Base-by-base conservation (phyloP, 2,329 filamentous ascomycete genomes). In the Rugonectria rugulosa region DNA sequence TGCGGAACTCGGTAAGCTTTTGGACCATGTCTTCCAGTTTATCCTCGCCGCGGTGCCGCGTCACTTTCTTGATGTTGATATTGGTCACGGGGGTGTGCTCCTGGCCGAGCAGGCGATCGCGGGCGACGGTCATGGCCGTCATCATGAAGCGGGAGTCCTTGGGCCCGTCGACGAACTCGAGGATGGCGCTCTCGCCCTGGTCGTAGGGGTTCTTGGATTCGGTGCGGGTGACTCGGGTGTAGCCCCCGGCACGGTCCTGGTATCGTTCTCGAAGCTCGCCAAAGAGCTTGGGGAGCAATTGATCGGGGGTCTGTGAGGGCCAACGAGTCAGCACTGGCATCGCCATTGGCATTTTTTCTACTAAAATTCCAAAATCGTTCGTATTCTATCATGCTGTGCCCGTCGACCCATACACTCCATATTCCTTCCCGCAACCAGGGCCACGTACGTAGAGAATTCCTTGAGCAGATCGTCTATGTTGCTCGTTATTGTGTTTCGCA, bases 81-180 rank as follows among this genome's bases (percentile, higher is more conserved):
- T 80, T 78, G 27, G 94, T 97, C 65, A 95, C 79, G 26, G 90
- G 82, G 63, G 86, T 89, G 67, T 90, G 77, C 3, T 78, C 72
- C 46, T 84, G 80, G 32, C 86, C 81, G 12, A 86, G 73, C 42
- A 73, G 69, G 53, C 80, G 75, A 68, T 87, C 82, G 20, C 87
- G 82, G 37, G 91, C 91, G 6, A 98, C 81, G 0, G 91, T 88
- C 66, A 89, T 90, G 21, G 95, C 95, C 3, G 93, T 97, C 84
- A 98, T 88, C 68, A 92, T 91, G 77, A 97, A 97, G 27, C 93
- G 90, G 80, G 97, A 91, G 75, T 99, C 95, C 72, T 88, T 90
- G 27, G 92, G 92, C 29, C 94, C 93, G 75, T 99, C 95, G 59
- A 99, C 93, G 26, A 99, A 85, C 77, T 98, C 92, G 42, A 99